Percentiles rank a stretch among this genome's conserved stretches.
Evolutionary conservation across 1,284 basidiomycete species (phyloP).

Genomic region (Porogramme epimiltina): DNA sequence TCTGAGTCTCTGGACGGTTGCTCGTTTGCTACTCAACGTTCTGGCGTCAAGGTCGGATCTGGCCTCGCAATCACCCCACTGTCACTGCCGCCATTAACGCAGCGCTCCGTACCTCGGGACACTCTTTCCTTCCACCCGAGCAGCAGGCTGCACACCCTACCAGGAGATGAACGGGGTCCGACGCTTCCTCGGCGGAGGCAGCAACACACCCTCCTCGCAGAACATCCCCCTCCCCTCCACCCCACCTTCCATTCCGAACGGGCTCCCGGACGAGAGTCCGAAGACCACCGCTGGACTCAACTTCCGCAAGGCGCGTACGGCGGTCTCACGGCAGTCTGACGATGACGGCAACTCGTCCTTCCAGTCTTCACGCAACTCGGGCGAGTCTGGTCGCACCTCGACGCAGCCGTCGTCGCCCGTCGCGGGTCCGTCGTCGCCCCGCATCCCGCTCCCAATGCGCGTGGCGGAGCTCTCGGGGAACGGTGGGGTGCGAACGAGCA

Average conservation of each 20-base stretch:
- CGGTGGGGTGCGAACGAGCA: constrained; percentile 41
- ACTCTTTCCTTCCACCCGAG: constrained; percentile 6
- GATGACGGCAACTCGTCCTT: constrained; percentile 29
- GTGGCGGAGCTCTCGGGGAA: constrained; percentile 32
- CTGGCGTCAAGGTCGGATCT: constrained; percentile 16
- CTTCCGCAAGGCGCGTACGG: constrained; percentile 52
- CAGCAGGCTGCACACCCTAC: constrained; percentile 21
- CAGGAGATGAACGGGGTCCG: constrained; percentile 69
- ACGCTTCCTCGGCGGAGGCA: constrained; percentile 58
- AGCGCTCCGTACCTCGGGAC: constrained; percentile 4
- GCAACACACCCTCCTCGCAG: constrained; percentile 23
- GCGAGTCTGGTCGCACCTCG: constrained; percentile 30
- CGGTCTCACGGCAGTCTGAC: constrained; percentile 23
- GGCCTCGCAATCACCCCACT: constrained; percentile 15
- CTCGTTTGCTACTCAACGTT: constrained; percentile 3
- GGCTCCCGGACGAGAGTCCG: constrained; percentile 31
- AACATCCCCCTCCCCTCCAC: constrained; percentile 23
- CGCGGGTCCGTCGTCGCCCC: constrained; percentile 45
- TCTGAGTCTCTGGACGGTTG: constrained; percentile 3
- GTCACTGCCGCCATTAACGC: not conserved
- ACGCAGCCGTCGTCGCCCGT: constrained; percentile 37
- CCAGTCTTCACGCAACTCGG: constrained; percentile 29
- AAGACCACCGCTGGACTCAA: constrained; percentile 48
- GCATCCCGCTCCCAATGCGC: constrained; percentile 28
- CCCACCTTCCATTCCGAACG: constrained; percentile 24